Percentiles rank a stretch among this genome's conserved stretches.
Conservation (phyloP, 768 basidiomycete species). For the Candolleomyces aberdarensis region DNA sequence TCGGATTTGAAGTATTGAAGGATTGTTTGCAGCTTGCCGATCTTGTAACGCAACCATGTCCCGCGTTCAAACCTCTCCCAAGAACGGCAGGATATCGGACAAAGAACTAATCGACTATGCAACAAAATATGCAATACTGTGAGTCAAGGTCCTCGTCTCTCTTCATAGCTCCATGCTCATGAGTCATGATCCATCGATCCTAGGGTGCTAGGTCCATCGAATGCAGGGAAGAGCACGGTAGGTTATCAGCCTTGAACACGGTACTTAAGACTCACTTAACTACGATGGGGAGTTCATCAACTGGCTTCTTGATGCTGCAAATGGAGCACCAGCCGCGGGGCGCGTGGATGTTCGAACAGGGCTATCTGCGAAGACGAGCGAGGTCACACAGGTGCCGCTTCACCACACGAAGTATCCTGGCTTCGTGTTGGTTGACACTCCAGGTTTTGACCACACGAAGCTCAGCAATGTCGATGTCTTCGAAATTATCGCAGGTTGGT, state of each 20-base stretch:
- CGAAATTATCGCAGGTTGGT: neutral
- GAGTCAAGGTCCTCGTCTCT: neutral
- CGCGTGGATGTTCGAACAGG: neutral
- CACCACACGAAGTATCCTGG: neutral
- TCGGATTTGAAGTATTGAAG: too few relatives aligned
- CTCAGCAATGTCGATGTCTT: neutral
- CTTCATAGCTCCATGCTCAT: neutral
- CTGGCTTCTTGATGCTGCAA: neutral
- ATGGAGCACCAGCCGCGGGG: neutral
- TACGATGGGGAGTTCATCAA: neutral
- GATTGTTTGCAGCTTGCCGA: too few relatives aligned
- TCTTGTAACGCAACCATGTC: too few relatives aligned
- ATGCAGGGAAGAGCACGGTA: neutral
- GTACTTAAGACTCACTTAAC: neutral
- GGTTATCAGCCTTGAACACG: neutral
- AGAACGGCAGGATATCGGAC: too few relatives aligned
- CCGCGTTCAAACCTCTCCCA: too few relatives aligned
- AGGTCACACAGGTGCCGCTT: neutral
- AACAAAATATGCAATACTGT: neutral
- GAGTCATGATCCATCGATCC: too few relatives aligned
- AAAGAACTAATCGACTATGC: too few relatives aligned
- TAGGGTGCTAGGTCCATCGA: neutral
- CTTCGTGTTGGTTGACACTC: neutral
- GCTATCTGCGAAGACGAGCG: neutral
- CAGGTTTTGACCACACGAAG: neutral